Evolutionary conservation across 805 yeast genomes (phyloP).

Genomic region (Isabelozyma heimii): DNA sequence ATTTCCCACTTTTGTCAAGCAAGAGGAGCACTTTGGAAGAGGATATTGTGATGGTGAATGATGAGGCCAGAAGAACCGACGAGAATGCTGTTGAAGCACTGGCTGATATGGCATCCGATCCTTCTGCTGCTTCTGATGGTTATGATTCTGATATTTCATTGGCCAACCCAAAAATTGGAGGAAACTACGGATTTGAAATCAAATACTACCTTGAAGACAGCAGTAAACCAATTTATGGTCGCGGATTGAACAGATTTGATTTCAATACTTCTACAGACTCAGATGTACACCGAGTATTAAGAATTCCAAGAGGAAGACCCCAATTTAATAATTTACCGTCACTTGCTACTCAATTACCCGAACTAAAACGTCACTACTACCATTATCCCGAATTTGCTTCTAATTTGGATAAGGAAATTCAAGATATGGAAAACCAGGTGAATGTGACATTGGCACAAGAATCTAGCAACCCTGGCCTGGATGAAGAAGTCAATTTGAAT

Average conservation of each 20-base stretch:
- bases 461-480: constrained; percentile 2
- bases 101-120: background rate
- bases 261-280: constrained; percentile 7
- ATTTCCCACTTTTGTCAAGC: constrained; percentile 31
- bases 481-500: background rate
- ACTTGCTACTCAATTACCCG: constrained; percentile 25
- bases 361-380: constrained; percentile 26
- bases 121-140: constrained; percentile 26
- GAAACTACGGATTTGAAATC: constrained; percentile 47
- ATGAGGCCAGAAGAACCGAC: background rate
- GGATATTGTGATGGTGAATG: constrained; percentile 14
- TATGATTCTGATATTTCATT: constrained; percentile 48
- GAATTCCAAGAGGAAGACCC: constrained; percentile 47
- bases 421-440: constrained; percentile 7
- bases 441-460: constrained; percentile 7
- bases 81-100: background rate
- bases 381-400: constrained; percentile 24
- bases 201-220: constrained; percentile 35
- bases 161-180: constrained; percentile 52
- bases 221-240: background rate
- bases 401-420: constrained; percentile 10
- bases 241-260: background rate
- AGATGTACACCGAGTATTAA: constrained; percentile 28
- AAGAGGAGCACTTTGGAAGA: constrained; percentile 13
- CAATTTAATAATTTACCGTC: constrained; percentile 38